Evolutionary conservation across 331 rosid species (phyloP).

Genomic region (Saraca asoca): DNA sequence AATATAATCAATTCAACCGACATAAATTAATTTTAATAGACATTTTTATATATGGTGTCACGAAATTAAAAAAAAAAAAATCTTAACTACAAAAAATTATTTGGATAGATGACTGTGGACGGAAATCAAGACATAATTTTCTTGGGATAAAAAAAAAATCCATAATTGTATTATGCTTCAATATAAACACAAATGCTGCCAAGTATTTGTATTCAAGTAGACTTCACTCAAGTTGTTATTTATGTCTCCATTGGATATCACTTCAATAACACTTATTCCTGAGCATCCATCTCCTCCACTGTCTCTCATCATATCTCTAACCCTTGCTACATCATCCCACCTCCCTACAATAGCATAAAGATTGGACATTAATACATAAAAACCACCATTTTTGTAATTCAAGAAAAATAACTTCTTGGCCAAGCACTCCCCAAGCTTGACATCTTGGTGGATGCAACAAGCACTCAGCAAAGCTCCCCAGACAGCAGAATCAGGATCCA

Average conservation of each 20-base stretch:
- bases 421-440: constrained; percentile 67
- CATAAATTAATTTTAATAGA: too few species aligned
- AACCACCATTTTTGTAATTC: constrained; percentile 58
- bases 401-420: constrained; percentile 61
- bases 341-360: constrained; percentile 68
- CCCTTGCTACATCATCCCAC: constrained; percentile 79
- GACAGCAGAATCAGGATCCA: constrained; percentile 69
- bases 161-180: constrained; percentile 20
- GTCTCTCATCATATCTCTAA: constrained; percentile 77
- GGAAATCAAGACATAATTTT: too few species aligned
- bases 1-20: too few species aligned
- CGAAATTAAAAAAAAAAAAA: too few species aligned
- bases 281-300: constrained; percentile 65
- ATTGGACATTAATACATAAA: constrained; percentile 73
- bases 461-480: constrained; percentile 77
- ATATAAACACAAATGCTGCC: constrained; percentile 38
- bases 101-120: too few species aligned
- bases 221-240: constrained; percentile 34
- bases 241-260: constrained; percentile 25
- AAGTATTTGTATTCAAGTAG: constrained; percentile 31
- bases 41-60: too few species aligned
- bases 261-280: constrained; percentile 62
- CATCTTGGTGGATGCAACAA: constrained; percentile 67
- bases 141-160: too few species aligned
- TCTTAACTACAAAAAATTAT: too few species aligned